Percentiles rank a stretch among this genome's conserved stretches.
phyloP scores from a whole-genome alignment of 2,329 filamentous ascomycete species.

The Cladosporium halotolerans region DNA sequence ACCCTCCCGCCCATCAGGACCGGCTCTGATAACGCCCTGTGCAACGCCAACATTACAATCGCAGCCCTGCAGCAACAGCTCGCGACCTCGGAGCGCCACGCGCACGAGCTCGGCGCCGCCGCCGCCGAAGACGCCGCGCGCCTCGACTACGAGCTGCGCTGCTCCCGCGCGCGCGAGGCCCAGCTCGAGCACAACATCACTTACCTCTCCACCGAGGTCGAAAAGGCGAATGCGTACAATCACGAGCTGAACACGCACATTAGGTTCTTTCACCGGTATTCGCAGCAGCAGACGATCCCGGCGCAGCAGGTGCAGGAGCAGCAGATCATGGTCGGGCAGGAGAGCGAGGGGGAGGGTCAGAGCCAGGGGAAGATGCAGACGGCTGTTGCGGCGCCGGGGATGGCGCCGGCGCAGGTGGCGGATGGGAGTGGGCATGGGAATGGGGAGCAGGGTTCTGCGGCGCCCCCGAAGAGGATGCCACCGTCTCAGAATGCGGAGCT shows the following conservation, averaged over 20 bases:
- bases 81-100: neutral
- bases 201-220: neutral
- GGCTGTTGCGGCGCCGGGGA: neutral
- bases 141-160: neutral
- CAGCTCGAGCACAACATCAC: neutral
- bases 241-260: neutral
- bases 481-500: neutral
- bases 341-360: neutral
- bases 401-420: too few relatives aligned
- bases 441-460: neutral
- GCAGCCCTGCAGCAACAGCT: neutral
- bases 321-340: too few relatives aligned
- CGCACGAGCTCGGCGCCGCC: neutral
- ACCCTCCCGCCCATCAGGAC: neutral
- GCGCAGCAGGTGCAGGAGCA: too few relatives aligned
- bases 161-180: neutral
- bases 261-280: neutral
- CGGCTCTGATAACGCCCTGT: neutral
- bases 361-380: neutral
- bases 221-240: neutral
- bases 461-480: neutral
- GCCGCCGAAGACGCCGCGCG: neutral
- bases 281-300: neutral
- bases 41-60: neutral
- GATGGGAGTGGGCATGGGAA: too few relatives aligned